Conservation (phyloP, 2,329 filamentous ascomycete species). For the Aspergillus ustus region DNA sequence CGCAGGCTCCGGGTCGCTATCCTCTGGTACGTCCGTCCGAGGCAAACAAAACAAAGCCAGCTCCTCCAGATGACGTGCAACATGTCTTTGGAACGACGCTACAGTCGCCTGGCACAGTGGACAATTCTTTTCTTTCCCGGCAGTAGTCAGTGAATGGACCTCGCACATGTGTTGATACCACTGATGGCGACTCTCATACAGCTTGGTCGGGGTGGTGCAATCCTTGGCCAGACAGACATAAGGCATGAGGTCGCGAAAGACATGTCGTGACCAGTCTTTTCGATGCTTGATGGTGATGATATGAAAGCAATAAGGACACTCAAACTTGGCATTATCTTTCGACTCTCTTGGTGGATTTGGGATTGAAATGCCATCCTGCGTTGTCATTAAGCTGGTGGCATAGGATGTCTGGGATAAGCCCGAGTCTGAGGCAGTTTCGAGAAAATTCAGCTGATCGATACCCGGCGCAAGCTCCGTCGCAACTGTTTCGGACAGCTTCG, state of each 20-base stretch:
- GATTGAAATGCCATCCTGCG: background rate
- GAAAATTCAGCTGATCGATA: background rate
- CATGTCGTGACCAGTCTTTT: conserved; percentile 42
- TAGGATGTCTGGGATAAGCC: background rate
- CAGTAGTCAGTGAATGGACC: background rate
- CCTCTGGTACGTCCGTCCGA: background rate
- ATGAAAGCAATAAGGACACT: conserved; percentile 47
- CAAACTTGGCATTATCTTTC: conserved; percentile 30
- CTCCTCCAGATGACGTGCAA: conserved; percentile 29
- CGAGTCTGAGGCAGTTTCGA: background rate
- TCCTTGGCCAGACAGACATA: conserved; percentile 37
- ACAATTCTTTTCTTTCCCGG: background rate
- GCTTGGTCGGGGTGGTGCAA: conserved; percentile 23
- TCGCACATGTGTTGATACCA: background rate
- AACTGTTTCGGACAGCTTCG: background rate
- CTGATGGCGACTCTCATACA: background rate
- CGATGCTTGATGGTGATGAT: conserved; percentile 31
- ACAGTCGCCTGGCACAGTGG: background rate
- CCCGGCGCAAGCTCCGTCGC: background rate
- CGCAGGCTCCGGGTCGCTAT: background rate
- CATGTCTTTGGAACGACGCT: conserved; percentile 18
- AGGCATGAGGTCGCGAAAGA: conserved; percentile 42
- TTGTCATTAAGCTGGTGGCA: background rate
- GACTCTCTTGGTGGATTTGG: conserved; percentile 29
- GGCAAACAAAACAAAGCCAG: conserved; percentile 27